phyloP scores from a whole-genome alignment of 1,284 basidiomycete genomes.

The Ceratobasidium sp. region DNA sequence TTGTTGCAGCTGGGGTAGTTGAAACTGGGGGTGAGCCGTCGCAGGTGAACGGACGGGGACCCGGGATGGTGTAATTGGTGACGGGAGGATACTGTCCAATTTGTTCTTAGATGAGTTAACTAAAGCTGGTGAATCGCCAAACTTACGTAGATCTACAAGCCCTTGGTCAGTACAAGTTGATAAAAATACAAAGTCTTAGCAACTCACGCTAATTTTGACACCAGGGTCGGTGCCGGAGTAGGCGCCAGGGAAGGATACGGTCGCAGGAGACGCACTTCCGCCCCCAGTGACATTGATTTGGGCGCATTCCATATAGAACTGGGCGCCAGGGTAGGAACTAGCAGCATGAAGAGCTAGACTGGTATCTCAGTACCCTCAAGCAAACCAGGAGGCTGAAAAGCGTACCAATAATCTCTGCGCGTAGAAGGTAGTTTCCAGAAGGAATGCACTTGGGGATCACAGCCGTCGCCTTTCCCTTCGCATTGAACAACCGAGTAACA shows the following conservation, averaged over 20 bases:
- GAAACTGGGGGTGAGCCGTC: slow-evolving; percentile 4
- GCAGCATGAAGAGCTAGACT: slow-evolving; percentile 19
- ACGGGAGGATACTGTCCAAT: slow-evolving; percentile 18
- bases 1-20: slow-evolving; percentile 1
- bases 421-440: slow-evolving; percentile 35
- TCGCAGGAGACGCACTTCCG: slow-evolving; percentile 48
- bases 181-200: neutral
- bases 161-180: neutral
- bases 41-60: slow-evolving; percentile 40
- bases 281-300: slow-evolving; percentile 43
- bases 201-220: slow-evolving; percentile 49
- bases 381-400: neutral
- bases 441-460: slow-evolving; percentile 38
- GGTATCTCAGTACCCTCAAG: neutral
- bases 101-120: neutral
- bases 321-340: slow-evolving; percentile 24
- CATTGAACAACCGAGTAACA: slow-evolving; percentile 14
- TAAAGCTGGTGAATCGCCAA: neutral
- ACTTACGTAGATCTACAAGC: slow-evolving; percentile 29
- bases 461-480: slow-evolving; percentile 27
- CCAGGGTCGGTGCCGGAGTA: slow-evolving; percentile 69
- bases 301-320: slow-evolving; percentile 39
- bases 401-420: slow-evolving; percentile 34
- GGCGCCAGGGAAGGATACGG: slow-evolving; percentile 68
- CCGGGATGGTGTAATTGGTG: slow-evolving; percentile 36